Evolutionary conservation across 1,284 basidiomycete species (phyloP).

Genomic region (Austroboletus niveus): DNA sequence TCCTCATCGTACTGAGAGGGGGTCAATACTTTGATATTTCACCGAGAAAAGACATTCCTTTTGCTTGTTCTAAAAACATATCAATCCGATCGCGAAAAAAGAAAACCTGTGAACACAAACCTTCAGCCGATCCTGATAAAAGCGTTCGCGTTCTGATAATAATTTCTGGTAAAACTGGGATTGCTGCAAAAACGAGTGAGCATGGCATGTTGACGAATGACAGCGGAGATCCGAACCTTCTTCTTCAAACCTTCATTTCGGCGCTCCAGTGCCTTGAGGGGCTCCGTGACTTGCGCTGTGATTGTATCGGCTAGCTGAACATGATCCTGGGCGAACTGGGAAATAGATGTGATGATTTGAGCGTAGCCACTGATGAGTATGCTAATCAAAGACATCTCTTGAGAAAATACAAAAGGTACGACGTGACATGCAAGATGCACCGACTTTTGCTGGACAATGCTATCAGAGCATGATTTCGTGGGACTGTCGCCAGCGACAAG

Average conservation of each 20-base stretch:
- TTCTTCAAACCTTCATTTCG: constrained; percentile 66
- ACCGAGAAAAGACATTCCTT: constrained; percentile 46
- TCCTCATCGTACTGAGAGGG: constrained; percentile 68
- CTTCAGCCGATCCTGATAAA: constrained; percentile 68
- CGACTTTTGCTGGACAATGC: constrained; percentile 57
- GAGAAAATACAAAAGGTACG: constrained; percentile 6
- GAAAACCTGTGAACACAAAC: constrained; percentile 36
- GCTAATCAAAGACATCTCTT: constrained; percentile 37
- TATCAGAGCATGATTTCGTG: constrained; percentile 58
- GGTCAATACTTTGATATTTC: constrained; percentile 3
- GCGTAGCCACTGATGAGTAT: constrained; percentile 67
- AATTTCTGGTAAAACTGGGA: constrained; percentile 69
- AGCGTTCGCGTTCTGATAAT: constrained; percentile 64
- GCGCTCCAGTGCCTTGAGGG: constrained; percentile 57
- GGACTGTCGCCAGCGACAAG: constrained; percentile 67
- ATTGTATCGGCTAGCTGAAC: constrained; percentile 62
- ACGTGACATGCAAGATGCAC: constrained; percentile 3
- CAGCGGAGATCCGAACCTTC: constrained; percentile 43
- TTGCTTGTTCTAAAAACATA: constrained; percentile 57
- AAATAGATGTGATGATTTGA: constrained; percentile 60
- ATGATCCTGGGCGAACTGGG: constrained; percentile 66
- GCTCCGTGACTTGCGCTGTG: constrained; percentile 58
- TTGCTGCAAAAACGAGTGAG: constrained; percentile 44
- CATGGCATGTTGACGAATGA: neutral
- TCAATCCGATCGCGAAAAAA: constrained; percentile 4